Conservation (phyloP, 345 rosid genomes). For the Cardamine occulta region DNA sequence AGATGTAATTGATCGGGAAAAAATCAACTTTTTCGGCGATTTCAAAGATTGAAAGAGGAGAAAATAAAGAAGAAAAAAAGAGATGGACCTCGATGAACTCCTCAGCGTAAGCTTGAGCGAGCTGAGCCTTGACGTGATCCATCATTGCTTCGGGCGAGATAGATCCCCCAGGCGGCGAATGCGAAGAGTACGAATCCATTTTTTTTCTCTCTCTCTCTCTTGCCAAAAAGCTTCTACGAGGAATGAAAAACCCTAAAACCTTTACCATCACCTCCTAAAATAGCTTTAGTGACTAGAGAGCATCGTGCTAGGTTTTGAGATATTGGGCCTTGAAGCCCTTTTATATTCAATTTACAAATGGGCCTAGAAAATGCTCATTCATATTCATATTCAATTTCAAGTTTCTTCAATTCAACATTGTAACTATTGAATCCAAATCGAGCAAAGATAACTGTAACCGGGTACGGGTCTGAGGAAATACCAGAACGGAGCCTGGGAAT, state of each 20-base stretch:
- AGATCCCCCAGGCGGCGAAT: neutral
- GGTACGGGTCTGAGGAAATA: too few species aligned
- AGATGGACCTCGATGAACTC: slow-evolving; percentile 69
- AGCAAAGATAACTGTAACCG: too few species aligned
- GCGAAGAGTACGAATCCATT: slow-evolving; percentile 76
- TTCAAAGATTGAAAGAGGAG: neutral
- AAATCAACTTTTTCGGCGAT: neutral
- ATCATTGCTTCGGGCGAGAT: slow-evolving; percentile 54
- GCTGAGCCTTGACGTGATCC: slow-evolving; percentile 72
- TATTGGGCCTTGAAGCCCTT: neutral
- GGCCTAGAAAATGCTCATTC: neutral
- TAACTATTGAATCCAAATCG: too few species aligned
- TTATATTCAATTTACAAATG: neutral
- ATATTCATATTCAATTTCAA: too few species aligned
- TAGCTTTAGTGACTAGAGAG: neutral
- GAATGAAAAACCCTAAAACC: neutral
- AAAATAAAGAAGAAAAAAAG: neutral
- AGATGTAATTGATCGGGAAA: neutral
- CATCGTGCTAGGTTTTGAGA: neutral
- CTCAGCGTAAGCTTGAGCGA: slow-evolving; percentile 82
- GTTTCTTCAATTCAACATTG: neutral
- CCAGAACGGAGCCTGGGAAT: too few species aligned
- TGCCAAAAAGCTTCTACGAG: neutral
- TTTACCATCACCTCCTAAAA: neutral
- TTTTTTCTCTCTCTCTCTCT: neutral